Conservation (phyloP, 2,329 filamentous ascomycete genomes). For the Orbilia brochopaga region DNA sequence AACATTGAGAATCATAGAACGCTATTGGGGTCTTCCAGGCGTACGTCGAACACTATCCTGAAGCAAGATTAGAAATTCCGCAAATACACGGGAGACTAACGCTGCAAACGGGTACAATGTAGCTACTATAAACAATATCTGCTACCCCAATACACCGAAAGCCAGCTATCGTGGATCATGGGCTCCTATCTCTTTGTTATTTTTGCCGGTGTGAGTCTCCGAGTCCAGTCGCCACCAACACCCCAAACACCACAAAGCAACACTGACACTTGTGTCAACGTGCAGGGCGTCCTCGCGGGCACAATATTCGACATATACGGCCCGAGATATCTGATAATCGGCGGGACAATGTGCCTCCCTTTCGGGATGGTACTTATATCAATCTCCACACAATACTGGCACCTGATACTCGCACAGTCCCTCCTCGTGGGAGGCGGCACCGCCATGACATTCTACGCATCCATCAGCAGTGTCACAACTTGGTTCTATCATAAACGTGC, state of each 20-base stretch:
- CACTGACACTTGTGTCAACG: neutral
- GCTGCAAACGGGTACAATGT: neutral
- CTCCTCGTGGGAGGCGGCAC: constrained; percentile 40
- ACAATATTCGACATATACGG: constrained; percentile 49
- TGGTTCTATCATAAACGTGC: constrained; percentile 49
- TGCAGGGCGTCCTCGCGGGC: constrained; percentile 34
- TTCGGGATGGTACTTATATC: constrained; percentile 41
- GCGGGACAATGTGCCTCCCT: constrained; percentile 35
- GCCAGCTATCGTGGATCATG: constrained; percentile 46
- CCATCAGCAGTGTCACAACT: constrained; percentile 41
- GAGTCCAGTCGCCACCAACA: neutral
- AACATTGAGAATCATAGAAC: too few species aligned
- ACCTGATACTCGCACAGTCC: constrained; percentile 37
- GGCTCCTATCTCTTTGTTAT: constrained; percentile 47
- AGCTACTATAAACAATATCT: constrained; percentile 46
- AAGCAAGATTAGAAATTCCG: neutral
- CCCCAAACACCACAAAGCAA: neutral
- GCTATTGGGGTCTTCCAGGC: constrained; percentile 47
- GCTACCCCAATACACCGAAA: constrained; percentile 46
- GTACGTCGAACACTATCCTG: constrained; percentile 12
- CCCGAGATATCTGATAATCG: constrained; percentile 33
- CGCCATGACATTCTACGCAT: constrained; percentile 48
- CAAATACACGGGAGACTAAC: neutral
- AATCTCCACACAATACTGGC: constrained; percentile 45
- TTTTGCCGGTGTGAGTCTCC: constrained; percentile 41